Evolutionary conservation across 2,329 filamentous ascomycete species (phyloP).

Genomic region (Colletotrichum gigasporum): DNA sequence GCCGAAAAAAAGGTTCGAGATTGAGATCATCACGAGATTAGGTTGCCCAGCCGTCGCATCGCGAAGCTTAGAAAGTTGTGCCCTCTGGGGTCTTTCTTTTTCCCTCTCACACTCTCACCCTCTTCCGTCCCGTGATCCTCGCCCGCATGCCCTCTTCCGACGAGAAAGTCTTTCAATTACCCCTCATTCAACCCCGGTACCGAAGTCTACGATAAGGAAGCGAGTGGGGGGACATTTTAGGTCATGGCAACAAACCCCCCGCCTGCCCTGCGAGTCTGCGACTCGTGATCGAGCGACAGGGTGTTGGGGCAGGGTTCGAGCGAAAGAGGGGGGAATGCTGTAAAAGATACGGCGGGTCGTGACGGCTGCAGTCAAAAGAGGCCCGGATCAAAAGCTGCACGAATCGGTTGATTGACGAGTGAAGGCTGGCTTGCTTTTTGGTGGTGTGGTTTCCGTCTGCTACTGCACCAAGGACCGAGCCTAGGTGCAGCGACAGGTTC

Average conservation of each 20-base stretch:
- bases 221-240: conserved; percentile 1
- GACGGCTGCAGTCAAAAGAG: background rate
- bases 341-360: background rate
- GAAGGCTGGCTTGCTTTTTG: conserved; percentile 1
- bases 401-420: conserved; percentile 6
- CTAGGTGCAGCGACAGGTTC: conserved; percentile 22
- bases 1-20: background rate
- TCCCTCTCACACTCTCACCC: background rate
- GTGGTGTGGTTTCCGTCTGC: conserved; percentile 13
- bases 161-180: background rate
- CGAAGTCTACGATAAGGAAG: background rate
- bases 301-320: background rate
- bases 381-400: conserved; percentile 8
- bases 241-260: conserved; percentile 3
- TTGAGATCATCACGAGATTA: background rate
- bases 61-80: background rate
- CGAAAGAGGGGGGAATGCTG: background rate
- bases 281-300: conserved; percentile 10
- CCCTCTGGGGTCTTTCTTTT: background rate
- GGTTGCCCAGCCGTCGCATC: background rate
- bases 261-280: background rate
- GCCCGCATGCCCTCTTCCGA: background rate
- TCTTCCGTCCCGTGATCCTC: background rate
- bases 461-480: conserved; percentile 25
- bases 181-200: conserved; percentile 10